Evolutionary conservation across 352 stramenopile genomes (phyloP).

Genomic region (Pythium scleroteichum): DNA sequence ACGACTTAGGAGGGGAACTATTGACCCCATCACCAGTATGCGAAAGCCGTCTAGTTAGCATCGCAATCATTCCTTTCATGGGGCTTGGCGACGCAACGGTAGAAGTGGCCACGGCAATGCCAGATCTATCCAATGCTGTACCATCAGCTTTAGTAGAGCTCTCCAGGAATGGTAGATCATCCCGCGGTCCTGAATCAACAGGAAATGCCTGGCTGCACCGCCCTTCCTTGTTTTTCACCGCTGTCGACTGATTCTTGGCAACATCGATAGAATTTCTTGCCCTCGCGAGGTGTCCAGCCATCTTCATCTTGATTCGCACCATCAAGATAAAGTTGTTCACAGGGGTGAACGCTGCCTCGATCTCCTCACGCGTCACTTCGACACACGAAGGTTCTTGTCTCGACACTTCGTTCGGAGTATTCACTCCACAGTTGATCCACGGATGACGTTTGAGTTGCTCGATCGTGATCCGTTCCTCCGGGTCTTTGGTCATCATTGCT

Average conservation of each 20-base stretch:
- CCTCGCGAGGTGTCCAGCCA: slow-evolving; percentile 50
- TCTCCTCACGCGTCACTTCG: slow-evolving; percentile 60
- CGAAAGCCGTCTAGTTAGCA: slow-evolving; percentile 7
- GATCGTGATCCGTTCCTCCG: slow-evolving; percentile 49
- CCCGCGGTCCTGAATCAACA: neutral
- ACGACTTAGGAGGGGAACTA: neutral
- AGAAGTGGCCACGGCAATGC: too few species aligned
- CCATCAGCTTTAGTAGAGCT: neutral
- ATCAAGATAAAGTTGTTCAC: slow-evolving; percentile 85
- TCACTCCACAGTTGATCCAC: slow-evolving; percentile 37
- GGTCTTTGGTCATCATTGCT: slow-evolving; percentile 63
- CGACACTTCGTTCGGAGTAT: neutral
- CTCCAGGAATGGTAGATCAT: neutral
- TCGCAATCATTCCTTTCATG: neutral
- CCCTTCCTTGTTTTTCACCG: neutral
- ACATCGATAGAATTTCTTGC: slow-evolving; percentile 27
- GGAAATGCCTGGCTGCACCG: too few species aligned
- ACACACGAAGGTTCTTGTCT: slow-evolving; percentile 20
- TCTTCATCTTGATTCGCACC: slow-evolving; percentile 68
- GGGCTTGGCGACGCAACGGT: slow-evolving; percentile 2
- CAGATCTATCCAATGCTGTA: too few species aligned
- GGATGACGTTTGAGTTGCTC: slow-evolving; percentile 51
- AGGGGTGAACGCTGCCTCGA: slow-evolving; percentile 74
- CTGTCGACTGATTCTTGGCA: slow-evolving; percentile 6
- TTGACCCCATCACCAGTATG: neutral